Percentiles rank a stretch among this genome's conserved stretches.
Evolutionary conservation across 75 land plant species (phyloP).

Genomic region (Pinus albicaulis): DNA sequence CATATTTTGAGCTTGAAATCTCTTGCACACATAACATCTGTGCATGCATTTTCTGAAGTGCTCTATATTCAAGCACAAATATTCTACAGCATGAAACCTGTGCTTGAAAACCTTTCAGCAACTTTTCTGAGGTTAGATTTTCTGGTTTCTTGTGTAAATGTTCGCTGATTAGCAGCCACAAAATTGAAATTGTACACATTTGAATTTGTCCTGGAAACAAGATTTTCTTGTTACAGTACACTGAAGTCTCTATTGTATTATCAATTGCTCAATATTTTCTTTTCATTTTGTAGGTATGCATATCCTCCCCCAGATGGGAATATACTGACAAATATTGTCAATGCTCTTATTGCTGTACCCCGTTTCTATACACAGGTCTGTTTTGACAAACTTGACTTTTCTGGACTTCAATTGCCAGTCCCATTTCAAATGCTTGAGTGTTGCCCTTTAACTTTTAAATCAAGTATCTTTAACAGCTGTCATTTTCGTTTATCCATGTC

Average conservation of each 20-base stretch:
- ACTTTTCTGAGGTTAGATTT: too few species aligned
- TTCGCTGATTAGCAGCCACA: too few species aligned
- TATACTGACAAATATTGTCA: conserved; percentile 90
- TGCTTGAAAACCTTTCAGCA: too few species aligned
- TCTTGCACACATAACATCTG: too few species aligned
- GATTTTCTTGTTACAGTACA: too few species aligned
- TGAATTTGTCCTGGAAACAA: neutral
- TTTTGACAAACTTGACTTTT: neutral
- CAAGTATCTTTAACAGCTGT: neutral
- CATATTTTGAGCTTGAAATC: too few species aligned
- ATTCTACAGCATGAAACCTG: too few species aligned
- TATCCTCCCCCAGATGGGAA: conserved; percentile 99
- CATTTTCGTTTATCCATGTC: neutral
- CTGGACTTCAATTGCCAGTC: neutral
- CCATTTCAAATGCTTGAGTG: neutral
- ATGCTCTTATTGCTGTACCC: conserved; percentile 98
- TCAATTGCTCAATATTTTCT: neutral
- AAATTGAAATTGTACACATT: neutral
- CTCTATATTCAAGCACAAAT: too few species aligned
- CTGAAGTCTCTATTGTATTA: too few species aligned
- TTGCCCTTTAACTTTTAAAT: neutral
- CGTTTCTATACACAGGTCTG: conserved; percentile 93
- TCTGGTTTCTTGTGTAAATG: too few species aligned
- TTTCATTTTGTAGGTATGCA: conserved; percentile 63
- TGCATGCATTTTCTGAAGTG: too few species aligned